Base-by-base conservation (phyloP, 345 rosid species). In the Carallia brachiata region DNA sequence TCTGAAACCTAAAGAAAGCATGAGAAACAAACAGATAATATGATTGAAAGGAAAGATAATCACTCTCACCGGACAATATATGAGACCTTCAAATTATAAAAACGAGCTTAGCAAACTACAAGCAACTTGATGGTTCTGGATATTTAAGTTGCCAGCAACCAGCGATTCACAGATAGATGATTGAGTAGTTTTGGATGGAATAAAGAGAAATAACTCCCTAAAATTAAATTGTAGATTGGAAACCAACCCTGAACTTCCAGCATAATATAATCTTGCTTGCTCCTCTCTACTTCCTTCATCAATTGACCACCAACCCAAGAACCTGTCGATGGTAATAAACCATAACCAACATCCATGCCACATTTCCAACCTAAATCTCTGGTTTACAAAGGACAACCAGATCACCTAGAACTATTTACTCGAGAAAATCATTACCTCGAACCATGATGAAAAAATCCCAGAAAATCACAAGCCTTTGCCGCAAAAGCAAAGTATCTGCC, bases 271-370 rank as follows among this genome's bases (percentile, higher is more conserved):
- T 77, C 89, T 82, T 56, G 98, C 98, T 68, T 83, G 91, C 73
- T 94, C 97, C 74, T 89, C 91, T 44, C 80, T 79, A 70, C 98
- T 93, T 79, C 91, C 94, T 85, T 93, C 98, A 75, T 94, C 98
- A 70, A 94, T 88, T 39, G 96, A 91, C 97, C 98, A 94, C 97
- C 98, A 94, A 69, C 98, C 96, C 54, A 94, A 80, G 61, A 91
- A 72, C 82, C 98, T 94, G 83, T 75, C 37, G 47, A 27, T 30
- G 47, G 55, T 52, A 58, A 52, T 36, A 64, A 74, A 75, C 48
- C 48, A 56, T 65, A 54, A 66, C 70, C 12, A 75, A 55, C 61
- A 8, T 60, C 3, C 8, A 28, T 27, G 50, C 37, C 39, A 32
- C 47, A 70, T 48, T 48, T 70, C 54, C 65, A 27, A 63, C 47